These are phyloP conservation scores for Syzygium oleosum DNA, from an alignment of 345 rosid genomes.

Conservation along the genomic window DNA sequence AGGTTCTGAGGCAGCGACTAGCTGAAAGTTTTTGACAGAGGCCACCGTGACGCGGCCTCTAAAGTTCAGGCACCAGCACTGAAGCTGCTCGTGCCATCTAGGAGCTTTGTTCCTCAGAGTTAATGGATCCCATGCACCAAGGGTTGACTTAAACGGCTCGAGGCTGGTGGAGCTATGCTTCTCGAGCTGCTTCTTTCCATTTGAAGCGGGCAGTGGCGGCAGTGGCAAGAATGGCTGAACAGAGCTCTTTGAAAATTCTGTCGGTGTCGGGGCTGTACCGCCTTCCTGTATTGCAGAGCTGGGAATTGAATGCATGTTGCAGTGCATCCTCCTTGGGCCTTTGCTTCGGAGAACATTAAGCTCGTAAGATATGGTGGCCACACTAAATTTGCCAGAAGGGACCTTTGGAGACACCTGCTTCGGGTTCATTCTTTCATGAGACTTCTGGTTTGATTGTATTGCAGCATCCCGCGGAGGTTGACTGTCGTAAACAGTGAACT, in stretches of 20 bases:
- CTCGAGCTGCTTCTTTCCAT: slow-evolving; percentile 31
- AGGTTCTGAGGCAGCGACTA: slow-evolving; percentile 57
- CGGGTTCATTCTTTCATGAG: slow-evolving; percentile 22
- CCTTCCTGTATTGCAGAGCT: slow-evolving; percentile 61
- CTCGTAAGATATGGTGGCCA: slow-evolving; percentile 60
- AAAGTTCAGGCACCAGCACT: slow-evolving; percentile 91
- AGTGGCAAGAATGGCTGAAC: slow-evolving; percentile 1
- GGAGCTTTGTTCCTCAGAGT: slow-evolving; percentile 82
- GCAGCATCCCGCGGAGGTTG: slow-evolving; percentile 38
- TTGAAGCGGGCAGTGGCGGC: slow-evolving; percentile 6
- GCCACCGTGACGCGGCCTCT: slow-evolving; percentile 92
- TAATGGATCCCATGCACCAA: slow-evolving; percentile 23
- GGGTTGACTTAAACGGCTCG: not conserved
- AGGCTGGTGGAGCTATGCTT: slow-evolving; percentile 11
- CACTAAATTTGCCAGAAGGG: slow-evolving; percentile 25
- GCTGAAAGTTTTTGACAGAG: slow-evolving; percentile 90
- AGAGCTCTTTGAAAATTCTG: slow-evolving; percentile 20
- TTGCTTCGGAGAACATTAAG: slow-evolving; percentile 76
- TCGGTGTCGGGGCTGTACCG: slow-evolving; percentile 43
- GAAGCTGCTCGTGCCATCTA: slow-evolving; percentile 96
- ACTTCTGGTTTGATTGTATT: slow-evolving; percentile 14
- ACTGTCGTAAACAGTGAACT: slow-evolving; percentile 63
- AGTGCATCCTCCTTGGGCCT: slow-evolving; percentile 93
- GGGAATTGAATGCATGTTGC: slow-evolving; percentile 60
- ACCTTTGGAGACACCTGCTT: slow-evolving; percentile 36